phyloP scores from a whole-genome alignment of 768 basidiomycete genomes.

The Leccinellum rugosiceps region DNA sequence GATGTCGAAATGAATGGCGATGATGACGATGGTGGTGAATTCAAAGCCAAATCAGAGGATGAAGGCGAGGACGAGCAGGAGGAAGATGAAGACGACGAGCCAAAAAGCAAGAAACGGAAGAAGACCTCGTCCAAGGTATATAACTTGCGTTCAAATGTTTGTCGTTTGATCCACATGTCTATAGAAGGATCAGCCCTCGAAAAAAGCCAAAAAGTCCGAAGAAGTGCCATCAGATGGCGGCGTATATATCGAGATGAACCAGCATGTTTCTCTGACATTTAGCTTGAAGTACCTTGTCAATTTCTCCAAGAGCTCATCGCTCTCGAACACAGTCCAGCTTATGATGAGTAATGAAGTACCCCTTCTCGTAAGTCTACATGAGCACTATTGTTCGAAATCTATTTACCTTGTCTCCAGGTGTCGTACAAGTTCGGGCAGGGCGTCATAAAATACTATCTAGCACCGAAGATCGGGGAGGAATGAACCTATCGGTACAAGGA shows the following conservation, averaged over 20 bases:
- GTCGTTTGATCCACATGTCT: background rate
- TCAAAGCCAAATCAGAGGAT: conserved; percentile 43
- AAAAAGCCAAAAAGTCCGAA: conserved; percentile 57
- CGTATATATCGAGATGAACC: conserved; percentile 85
- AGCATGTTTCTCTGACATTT: conserved; percentile 90
- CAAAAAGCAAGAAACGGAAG: conserved; percentile 67
- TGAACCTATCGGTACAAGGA: conserved; percentile 27
- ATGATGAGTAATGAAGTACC: conserved; percentile 94
- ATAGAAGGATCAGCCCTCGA: conserved; percentile 41
- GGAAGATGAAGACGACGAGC: conserved; percentile 50
- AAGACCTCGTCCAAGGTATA: conserved; percentile 50
- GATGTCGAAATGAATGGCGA: conserved; percentile 51
- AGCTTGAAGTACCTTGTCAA: conserved; percentile 96
- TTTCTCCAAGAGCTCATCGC: conserved; percentile 84
- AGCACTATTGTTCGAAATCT: background rate
- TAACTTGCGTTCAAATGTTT: background rate
- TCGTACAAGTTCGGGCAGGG: conserved; percentile 89
- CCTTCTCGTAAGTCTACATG: conserved; percentile 56
- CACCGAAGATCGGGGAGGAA: conserved; percentile 92
- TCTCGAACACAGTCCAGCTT: conserved; percentile 71
- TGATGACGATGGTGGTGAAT: conserved; percentile 41
- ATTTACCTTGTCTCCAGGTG: conserved; percentile 45
- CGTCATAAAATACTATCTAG: conserved; percentile 89
- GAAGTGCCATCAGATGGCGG: conserved; percentile 53
- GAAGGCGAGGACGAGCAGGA: conserved; percentile 47